Conservation (phyloP, 2,329 filamentous ascomycete genomes). For the Graphilbum fragrans region DNA sequence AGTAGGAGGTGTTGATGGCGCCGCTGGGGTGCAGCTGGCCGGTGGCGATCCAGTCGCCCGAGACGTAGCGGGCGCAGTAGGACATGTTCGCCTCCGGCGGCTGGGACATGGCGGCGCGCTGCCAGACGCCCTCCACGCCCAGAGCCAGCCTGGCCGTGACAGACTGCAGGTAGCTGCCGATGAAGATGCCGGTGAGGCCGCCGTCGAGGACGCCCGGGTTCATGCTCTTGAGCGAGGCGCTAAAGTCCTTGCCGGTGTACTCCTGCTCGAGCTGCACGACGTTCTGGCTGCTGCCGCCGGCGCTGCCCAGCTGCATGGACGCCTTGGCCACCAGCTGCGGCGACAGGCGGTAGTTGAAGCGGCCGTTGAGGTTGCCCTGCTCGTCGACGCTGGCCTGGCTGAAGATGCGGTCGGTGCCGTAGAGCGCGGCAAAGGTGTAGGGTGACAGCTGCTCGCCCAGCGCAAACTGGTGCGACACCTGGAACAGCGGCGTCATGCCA, state of each 20-base stretch:
- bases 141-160: conserved; percentile 78
- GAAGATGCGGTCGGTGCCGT: conserved; percentile 83
- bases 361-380: conserved; percentile 72
- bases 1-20: conserved; percentile 83
- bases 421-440: conserved; percentile 89
- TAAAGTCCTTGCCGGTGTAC: conserved; percentile 89
- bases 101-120: conserved; percentile 70
- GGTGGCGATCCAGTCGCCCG: conserved; percentile 83
- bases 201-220: conserved; percentile 94
- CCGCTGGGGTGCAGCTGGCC: conserved; percentile 84
- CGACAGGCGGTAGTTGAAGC: conserved; percentile 86
- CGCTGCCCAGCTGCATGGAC: conserved; percentile 59
- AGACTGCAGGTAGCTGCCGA: conserved; percentile 90
- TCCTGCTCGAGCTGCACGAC: conserved; percentile 94
- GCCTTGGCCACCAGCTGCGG: conserved; percentile 71
- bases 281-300: conserved; percentile 63
- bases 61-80: conserved; percentile 86
- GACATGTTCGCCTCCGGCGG: conserved; percentile 85
- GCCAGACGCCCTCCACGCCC: conserved; percentile 88
- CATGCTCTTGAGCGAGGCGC: conserved; percentile 80
- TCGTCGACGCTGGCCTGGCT: conserved; percentile 94
- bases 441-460: conserved; percentile 89
- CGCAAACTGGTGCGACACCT: conserved; percentile 92
- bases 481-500: conserved; percentile 86
- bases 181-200: conserved; percentile 85